A percentile compares a stretch with the other conserved stretches of the same genome.
Evolutionary conservation across 2,329 filamentous ascomycete genomes (phyloP).

Genomic region (Cladophialophora chaetospira): DNA sequence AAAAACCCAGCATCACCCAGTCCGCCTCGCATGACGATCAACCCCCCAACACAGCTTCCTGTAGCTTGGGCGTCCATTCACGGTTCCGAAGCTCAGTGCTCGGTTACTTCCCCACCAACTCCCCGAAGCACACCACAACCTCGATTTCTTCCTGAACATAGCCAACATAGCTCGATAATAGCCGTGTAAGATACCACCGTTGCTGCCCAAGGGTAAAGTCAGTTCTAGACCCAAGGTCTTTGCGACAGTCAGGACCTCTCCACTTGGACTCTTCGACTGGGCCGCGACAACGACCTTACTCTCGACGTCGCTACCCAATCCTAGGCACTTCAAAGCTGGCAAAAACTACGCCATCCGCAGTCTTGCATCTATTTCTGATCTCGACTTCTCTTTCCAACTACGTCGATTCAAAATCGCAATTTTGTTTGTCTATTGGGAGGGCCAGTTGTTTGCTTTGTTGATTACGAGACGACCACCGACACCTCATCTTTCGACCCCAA

Average conservation of each 20-base stretch:
- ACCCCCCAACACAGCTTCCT: not conserved
- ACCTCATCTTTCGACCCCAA: not conserved
- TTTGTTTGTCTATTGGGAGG: conserved; percentile 18
- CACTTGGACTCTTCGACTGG: not conserved
- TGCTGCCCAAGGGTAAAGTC: conserved; percentile 8
- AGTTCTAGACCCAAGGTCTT: not conserved
- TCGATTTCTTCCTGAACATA: not conserved
- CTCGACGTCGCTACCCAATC: conserved; percentile 6
- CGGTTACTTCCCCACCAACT: conserved; percentile 13
- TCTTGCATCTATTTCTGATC: not conserved
- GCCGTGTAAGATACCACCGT: not conserved
- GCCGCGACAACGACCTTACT: not conserved
- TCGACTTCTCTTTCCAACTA: not conserved
- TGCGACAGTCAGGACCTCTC: conserved; percentile 1
- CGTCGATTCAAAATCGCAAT: not conserved
- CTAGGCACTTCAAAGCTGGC: not conserved
- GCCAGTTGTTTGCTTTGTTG: conserved; percentile 24
- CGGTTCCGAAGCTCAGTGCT: conserved; percentile 8
- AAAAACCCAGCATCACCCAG: not conserved
- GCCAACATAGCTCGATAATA: not conserved
- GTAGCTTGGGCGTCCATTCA: conserved; percentile 10
- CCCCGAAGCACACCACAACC: not conserved
- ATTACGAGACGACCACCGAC: conserved; percentile 12
- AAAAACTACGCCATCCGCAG: conserved; percentile 5
- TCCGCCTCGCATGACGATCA: conserved; percentile 6